phyloP scores from a whole-genome alignment of 306 rosid species.

The Elaeagnus macrophylla region DNA sequence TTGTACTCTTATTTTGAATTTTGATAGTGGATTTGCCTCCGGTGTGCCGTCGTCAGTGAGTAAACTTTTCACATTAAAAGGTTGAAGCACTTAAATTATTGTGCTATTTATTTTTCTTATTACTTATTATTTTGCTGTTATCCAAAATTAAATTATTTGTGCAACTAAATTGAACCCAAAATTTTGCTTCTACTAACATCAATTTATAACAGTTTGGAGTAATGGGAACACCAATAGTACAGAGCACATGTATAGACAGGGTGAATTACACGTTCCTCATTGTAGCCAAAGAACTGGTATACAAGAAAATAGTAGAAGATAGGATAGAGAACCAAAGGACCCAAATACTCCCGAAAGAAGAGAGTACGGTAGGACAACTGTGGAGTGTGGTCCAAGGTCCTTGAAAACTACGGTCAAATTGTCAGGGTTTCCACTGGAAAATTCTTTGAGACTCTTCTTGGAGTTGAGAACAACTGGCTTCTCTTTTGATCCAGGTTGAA shows the following conservation, averaged over 20 bases:
- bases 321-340: conserved; percentile 86
- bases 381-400: conserved; percentile 84
- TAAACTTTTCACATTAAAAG: too few relatives aligned
- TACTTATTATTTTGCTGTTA: too few relatives aligned
- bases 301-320: conserved; percentile 78
- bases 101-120: too few relatives aligned
- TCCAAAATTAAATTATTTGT: too few relatives aligned
- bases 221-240: conserved; percentile 94
- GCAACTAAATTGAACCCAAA: too few relatives aligned
- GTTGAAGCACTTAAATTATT: too few relatives aligned
- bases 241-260: conserved; percentile 86
- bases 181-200: too few relatives aligned
- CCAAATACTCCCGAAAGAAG: conserved; percentile 86
- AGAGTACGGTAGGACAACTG: conserved; percentile 83
- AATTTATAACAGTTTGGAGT: too few relatives aligned
- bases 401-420: conserved; percentile 61
- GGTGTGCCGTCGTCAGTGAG: too few relatives aligned
- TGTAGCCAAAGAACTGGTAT: conserved; percentile 63
- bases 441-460: conserved; percentile 72
- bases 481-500: conserved; percentile 76
- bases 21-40: too few relatives aligned
- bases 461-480: conserved; percentile 59
- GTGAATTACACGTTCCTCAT: conserved; percentile 63
- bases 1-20: too few relatives aligned
- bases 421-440: conserved; percentile 48